Evolutionary conservation across 73 alveolate species (phyloP).

Genomic region (Paramecium sonneborni): DNA sequence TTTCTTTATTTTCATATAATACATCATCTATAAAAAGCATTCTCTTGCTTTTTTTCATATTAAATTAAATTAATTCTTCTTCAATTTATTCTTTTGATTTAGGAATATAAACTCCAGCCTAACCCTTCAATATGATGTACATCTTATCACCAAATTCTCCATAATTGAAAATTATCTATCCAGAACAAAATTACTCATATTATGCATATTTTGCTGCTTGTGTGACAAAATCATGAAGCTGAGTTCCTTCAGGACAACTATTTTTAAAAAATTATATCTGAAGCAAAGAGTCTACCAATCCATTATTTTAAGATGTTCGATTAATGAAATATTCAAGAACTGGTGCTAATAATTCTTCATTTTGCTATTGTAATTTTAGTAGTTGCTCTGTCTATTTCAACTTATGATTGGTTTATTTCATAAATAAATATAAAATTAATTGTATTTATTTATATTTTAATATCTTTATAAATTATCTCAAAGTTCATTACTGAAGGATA

Average conservation of each 20-base stretch:
- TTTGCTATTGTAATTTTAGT: not conserved
- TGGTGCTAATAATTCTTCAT: not conserved
- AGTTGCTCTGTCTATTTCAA: not conserved
- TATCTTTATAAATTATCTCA: not conserved
- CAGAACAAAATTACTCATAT: not conserved
- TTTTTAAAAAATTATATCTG: not conserved
- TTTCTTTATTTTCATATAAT: not conserved
- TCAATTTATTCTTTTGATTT: not conserved
- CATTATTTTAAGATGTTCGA: not conserved
- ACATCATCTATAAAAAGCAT: not conserved
- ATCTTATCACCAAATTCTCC: slow-evolving; percentile 49
- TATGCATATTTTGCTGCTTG: not conserved
- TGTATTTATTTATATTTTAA: not conserved
- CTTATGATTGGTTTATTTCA: not conserved
- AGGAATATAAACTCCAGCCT: slow-evolving; percentile 27
- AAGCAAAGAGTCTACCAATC: not conserved
- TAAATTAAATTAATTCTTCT: not conserved
- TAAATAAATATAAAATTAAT: not conserved
- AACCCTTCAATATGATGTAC: slow-evolving; percentile 13
- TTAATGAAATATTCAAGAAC: not conserved
- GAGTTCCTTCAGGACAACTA: slow-evolving; percentile 10
- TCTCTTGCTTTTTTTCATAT: not conserved
- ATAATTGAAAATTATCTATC: slow-evolving; percentile 23
- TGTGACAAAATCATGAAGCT: not conserved
- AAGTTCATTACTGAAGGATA: no score